Conservation (phyloP, 768 basidiomycete species). For the Boletus sp. region DNA sequence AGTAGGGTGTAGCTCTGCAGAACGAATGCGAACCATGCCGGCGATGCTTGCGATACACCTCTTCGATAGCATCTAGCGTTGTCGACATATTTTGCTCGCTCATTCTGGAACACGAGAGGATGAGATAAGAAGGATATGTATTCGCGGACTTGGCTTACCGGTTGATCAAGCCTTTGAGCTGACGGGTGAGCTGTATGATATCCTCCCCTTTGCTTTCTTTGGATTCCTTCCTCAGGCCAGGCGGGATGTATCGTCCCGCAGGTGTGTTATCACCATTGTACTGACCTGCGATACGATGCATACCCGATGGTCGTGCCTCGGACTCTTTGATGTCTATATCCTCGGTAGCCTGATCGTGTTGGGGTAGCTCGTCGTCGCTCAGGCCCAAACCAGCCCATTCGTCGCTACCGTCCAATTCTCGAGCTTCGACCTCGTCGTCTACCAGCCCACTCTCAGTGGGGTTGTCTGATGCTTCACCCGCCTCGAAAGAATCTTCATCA, state of each 20-base stretch:
- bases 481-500: neutral
- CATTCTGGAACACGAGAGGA: slow-evolving; percentile 50
- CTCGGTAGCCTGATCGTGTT: neutral
- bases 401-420: slow-evolving; percentile 23
- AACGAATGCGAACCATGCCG: slow-evolving; percentile 61
- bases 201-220: slow-evolving; percentile 40
- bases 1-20: slow-evolving; percentile 4
- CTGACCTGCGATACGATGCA: slow-evolving; percentile 2
- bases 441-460: neutral
- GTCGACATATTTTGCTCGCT: slow-evolving; percentile 85
- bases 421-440: slow-evolving; percentile 19
- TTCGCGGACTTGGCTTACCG: slow-evolving; percentile 44
- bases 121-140: neutral
- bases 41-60: slow-evolving; percentile 69
- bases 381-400: slow-evolving; percentile 41
- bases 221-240: slow-evolving; percentile 62
- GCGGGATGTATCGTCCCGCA: slow-evolving; percentile 72
- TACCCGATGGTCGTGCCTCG: slow-evolving; percentile 11
- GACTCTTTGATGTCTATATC: neutral
- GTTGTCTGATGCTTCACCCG: neutral
- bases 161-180: slow-evolving; percentile 86
- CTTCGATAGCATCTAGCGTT: slow-evolving; percentile 73
- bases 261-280: neutral
- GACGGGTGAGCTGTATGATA: slow-evolving; percentile 60
- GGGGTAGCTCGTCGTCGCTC: neutral